Percentiles rank a stretch among this genome's conserved stretches.
Conservation (phyloP, 2,329 filamentous ascomycete genomes). For the Gnomoniopsis smithogilvyi region DNA sequence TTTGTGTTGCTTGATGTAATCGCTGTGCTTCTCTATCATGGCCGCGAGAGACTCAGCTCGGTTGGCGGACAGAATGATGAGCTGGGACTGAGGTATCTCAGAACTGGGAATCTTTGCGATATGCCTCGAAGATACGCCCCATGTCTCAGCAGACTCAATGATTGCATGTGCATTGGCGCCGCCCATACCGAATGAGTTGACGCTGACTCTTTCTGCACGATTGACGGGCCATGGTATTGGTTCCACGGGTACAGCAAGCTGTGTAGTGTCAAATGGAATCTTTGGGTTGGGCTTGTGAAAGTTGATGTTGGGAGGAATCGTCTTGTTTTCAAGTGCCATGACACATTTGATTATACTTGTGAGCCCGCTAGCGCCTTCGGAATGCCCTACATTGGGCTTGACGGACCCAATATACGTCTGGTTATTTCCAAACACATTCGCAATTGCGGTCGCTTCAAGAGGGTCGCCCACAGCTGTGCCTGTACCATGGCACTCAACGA, state of each 20-base stretch:
- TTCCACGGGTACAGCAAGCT: conserved; percentile 25
- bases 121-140: neutral
- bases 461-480: conserved; percentile 42
- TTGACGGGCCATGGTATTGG: conserved; percentile 24
- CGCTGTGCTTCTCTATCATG: conserved; percentile 8
- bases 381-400: conserved; percentile 38
- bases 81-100: too few relatives aligned
- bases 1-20: neutral
- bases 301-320: conserved; percentile 32
- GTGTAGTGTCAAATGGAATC: conserved; percentile 22
- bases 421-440: conserved; percentile 25
- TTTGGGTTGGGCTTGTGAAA: conserved; percentile 28
- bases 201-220: conserved; percentile 25
- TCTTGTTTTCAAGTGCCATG: conserved; percentile 28
- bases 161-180: conserved; percentile 36
- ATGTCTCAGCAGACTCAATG: conserved; percentile 8
- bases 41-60: conserved; percentile 15
- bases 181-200: conserved; percentile 39
- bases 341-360: conserved; percentile 31
- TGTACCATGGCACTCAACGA: conserved; percentile 41
- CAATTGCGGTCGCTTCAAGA: conserved; percentile 35
- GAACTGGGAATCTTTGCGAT: too few relatives aligned
- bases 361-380: conserved; percentile 32
- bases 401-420: conserved; percentile 23
- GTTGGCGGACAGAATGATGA: conserved; percentile 21